Conservation (phyloP, 192 early-diverging fungal genomes). For the Coemansia sp. region DNA sequence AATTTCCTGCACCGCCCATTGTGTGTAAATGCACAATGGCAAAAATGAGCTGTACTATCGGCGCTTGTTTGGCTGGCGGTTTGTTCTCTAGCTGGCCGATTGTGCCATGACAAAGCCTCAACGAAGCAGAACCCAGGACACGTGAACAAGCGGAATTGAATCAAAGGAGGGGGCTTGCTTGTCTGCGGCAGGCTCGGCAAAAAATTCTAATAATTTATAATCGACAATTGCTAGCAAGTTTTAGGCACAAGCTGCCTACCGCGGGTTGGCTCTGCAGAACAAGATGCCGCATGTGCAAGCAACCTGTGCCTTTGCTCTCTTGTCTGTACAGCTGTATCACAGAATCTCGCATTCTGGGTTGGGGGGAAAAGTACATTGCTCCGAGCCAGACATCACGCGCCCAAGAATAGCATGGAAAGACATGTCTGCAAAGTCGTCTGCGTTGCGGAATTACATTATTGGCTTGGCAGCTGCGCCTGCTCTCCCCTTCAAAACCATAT, state of each 20-base stretch:
- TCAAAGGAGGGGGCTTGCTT: neutral
- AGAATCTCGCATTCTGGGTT: neutral
- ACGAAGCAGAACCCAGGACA: neutral
- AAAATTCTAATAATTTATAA: neutral
- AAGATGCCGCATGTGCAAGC: neutral
- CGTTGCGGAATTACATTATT: neutral
- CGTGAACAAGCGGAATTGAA: neutral
- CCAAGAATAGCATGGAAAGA: neutral
- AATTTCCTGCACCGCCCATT: slow-evolving; percentile 4
- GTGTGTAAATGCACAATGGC: slow-evolving; percentile 19
- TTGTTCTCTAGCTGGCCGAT: slow-evolving; percentile 1
- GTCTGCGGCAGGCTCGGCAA: neutral
- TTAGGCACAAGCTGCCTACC: neutral
- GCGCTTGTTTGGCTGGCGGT: neutral
- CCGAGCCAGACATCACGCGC: neutral
- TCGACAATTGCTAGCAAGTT: too few species aligned
- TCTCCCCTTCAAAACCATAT: neutral
- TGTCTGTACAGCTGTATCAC: too few species aligned
- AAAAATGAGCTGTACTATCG: slow-evolving; percentile 5
- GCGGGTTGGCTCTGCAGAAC: neutral
- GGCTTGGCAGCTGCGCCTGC: neutral
- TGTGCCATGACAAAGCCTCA: neutral
- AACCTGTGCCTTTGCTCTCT: neutral
- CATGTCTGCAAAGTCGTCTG: neutral
- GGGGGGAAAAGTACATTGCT: neutral